These are phyloP conservation scores for Xylaria palmicola DNA, from an alignment of 495 filamentous ascomycete species.

Conservation along the genomic window DNA sequence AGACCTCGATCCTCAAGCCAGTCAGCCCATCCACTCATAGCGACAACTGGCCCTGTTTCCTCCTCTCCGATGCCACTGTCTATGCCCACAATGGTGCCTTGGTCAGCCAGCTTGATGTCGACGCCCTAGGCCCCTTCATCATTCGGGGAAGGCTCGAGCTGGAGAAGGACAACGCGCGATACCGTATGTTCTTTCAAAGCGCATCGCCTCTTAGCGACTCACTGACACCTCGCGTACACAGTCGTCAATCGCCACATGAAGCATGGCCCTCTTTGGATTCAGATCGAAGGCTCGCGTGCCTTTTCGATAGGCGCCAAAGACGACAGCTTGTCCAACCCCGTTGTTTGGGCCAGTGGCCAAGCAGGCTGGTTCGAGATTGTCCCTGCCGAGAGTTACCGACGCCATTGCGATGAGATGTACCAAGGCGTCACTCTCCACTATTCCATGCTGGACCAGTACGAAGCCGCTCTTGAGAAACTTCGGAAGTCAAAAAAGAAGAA, in stretches of 20 bases:
- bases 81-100: slow-evolving; percentile 41
- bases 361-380: slow-evolving; percentile 79
- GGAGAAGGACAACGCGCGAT: slow-evolving; percentile 33
- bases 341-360: slow-evolving; percentile 72
- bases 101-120: slow-evolving; percentile 43
- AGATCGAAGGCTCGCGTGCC: slow-evolving; percentile 59
- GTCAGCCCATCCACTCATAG: slow-evolving; percentile 16
- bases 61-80: slow-evolving; percentile 46
- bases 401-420: slow-evolving; percentile 63
- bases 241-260: slow-evolving; percentile 46
- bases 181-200: slow-evolving; percentile 14
- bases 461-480: slow-evolving; percentile 23
- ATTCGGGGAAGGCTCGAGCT: slow-evolving; percentile 44
- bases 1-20: slow-evolving; percentile 36
- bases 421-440: slow-evolving; percentile 72
- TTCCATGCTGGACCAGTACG: slow-evolving; percentile 49
- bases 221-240: slow-evolving; percentile 35
- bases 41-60: slow-evolving; percentile 42
- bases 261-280: slow-evolving; percentile 51
- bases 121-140: slow-evolving; percentile 42
- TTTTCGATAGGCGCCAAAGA: slow-evolving; percentile 67
- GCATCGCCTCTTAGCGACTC: neutral
- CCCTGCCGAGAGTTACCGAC: slow-evolving; percentile 59
- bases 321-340: slow-evolving; percentile 56
- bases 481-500: slow-evolving; percentile 34